phyloP scores from a whole-genome alignment of 148 eudicot genomes.

The Amaranthus hypochondriacus region DNA sequence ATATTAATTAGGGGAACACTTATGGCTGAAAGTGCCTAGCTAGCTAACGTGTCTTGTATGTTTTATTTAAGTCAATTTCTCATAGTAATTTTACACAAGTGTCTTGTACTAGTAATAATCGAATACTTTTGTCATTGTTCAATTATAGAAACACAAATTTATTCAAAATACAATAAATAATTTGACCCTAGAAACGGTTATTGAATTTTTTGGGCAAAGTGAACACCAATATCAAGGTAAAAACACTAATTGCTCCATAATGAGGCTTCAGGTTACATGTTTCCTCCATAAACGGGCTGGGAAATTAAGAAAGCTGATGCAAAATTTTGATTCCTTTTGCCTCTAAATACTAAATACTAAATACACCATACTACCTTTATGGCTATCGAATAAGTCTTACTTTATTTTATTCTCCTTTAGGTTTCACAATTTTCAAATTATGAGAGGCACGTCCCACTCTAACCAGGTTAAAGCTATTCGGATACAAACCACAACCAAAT shows the following conservation, averaged over 20 bases:
- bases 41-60: too few relatives aligned
- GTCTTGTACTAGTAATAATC: too few relatives aligned
- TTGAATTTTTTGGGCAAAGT: slow-evolving; percentile 37
- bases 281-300: slow-evolving; percentile 19
- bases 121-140: too few relatives aligned
- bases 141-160: too few relatives aligned
- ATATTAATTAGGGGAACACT: too few relatives aligned
- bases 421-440: slow-evolving; percentile 3
- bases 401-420: background rate
- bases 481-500: too few relatives aligned
- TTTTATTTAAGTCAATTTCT: too few relatives aligned
- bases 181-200: too few relatives aligned
- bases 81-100: too few relatives aligned
- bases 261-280: background rate
- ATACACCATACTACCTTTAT: slow-evolving; percentile 19
- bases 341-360: slow-evolving; percentile 34
- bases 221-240: slow-evolving; percentile 31
- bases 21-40: too few relatives aligned
- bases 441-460: background rate
- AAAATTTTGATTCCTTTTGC: slow-evolving; percentile 38
- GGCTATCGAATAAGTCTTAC: slow-evolving; percentile 19
- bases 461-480: too few relatives aligned
- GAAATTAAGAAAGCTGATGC: slow-evolving; percentile 24
- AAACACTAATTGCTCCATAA: slow-evolving; percentile 41
- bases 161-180: too few relatives aligned